These are phyloP conservation scores for Phytophthora europaea DNA, from an alignment of 352 stramenopile genomes.

Conservation along the genomic window DNA sequence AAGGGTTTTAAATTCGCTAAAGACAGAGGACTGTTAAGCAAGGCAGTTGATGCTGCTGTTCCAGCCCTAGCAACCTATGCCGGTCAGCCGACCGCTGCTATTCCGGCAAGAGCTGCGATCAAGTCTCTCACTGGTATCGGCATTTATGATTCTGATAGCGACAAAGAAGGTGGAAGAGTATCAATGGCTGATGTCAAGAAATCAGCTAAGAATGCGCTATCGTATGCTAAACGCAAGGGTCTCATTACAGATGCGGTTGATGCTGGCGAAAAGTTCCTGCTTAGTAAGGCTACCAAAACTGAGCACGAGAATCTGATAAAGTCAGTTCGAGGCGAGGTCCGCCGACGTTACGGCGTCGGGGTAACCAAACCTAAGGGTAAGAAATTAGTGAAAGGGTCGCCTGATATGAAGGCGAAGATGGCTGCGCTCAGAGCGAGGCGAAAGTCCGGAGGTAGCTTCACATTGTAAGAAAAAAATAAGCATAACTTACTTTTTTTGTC, in stretches of 20 bases:
- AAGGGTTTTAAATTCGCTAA: constrained; percentile 3
- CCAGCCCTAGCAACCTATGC: background rate
- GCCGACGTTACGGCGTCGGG: background rate
- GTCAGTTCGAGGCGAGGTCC: background rate
- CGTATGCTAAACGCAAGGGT: background rate
- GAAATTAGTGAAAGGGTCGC: background rate
- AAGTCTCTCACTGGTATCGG: background rate
- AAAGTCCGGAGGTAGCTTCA: background rate
- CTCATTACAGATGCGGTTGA: background rate
- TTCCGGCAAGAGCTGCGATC: background rate
- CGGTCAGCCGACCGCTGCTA: background rate
- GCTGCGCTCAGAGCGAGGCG: background rate
- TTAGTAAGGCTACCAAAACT: background rate
- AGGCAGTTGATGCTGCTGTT: background rate
- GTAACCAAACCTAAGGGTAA: background rate
- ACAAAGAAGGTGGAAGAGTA: background rate
- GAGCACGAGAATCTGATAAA: background rate
- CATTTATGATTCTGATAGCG: background rate
- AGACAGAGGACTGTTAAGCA: background rate
- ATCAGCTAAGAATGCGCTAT: background rate
- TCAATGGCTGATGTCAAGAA: background rate
- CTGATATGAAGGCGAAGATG: background rate
- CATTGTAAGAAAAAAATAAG: constrained; percentile 14
- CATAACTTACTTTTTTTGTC: constrained; percentile 9
- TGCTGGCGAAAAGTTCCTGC: background rate